These are phyloP conservation scores for Trapa bicornis DNA, from an alignment of 345 rosid species.

Conservation along the genomic window DNA sequence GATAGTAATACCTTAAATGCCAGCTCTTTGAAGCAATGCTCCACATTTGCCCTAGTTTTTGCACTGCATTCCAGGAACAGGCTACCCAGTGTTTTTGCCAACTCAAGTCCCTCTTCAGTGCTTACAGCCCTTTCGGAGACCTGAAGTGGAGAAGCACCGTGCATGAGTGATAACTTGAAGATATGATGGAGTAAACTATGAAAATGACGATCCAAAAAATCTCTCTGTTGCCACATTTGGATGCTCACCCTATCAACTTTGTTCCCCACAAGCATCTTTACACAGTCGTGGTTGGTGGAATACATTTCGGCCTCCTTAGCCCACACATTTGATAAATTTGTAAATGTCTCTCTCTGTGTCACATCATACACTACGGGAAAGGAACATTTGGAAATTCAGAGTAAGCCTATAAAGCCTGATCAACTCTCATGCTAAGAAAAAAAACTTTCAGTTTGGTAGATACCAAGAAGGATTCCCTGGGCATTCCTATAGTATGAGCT, in stretches of 20 bases:
- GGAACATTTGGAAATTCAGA: not conserved
- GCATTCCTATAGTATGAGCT: constrained; percentile 92
- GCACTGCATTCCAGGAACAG: constrained; percentile 87
- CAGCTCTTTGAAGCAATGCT: constrained; percentile 81
- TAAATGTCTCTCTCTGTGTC: constrained; percentile 78
- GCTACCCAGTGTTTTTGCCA: constrained; percentile 66
- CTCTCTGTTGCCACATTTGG: not conserved
- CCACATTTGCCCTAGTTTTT: constrained; percentile 74
- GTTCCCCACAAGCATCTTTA: constrained; percentile 92
- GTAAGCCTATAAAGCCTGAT: not conserved
- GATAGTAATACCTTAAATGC: constrained; percentile 52
- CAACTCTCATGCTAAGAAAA: not conserved
- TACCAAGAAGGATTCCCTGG: constrained; percentile 91
- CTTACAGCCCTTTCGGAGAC: constrained; percentile 80
- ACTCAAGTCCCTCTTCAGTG: constrained; percentile 67
- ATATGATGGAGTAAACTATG: not conserved
- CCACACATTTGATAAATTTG: constrained; percentile 84
- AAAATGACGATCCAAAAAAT: not conserved
- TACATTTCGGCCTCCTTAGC: constrained; percentile 83
- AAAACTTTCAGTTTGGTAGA: not conserved
- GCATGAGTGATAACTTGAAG: not conserved
- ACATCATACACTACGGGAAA: constrained; percentile 67
- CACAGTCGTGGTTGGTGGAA: constrained; percentile 66
- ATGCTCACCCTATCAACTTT: constrained; percentile 75
- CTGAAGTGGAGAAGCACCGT: constrained; percentile 19